Conservation (phyloP, 2,329 filamentous ascomycete genomes). For the Dactylellina sp. region DNA sequence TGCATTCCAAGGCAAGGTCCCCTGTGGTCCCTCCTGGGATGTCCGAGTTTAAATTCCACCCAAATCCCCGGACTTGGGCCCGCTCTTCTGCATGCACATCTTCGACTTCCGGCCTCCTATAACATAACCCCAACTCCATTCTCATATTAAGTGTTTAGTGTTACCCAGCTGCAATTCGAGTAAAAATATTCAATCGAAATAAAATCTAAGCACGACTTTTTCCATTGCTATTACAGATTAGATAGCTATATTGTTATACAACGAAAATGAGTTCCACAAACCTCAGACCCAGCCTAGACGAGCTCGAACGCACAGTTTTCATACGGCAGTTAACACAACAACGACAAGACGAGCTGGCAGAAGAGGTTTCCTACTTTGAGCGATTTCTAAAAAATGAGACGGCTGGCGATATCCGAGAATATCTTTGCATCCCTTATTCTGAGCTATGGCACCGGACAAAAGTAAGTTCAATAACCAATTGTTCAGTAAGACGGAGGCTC, state of each 20-base stretch:
- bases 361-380: slow-evolving; percentile 53
- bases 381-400: slow-evolving; percentile 54
- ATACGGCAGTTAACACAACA: slow-evolving; percentile 31
- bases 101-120: slow-evolving; percentile 9
- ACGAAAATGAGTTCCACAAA: slow-evolving; percentile 37
- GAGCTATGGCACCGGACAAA: slow-evolving; percentile 53
- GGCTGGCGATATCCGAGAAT: slow-evolving; percentile 47
- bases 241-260: not conserved
- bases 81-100: slow-evolving; percentile 21
- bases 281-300: slow-evolving; percentile 37
- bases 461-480: slow-evolving; percentile 19
- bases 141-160: slow-evolving; percentile 16
- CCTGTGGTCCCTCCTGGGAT: slow-evolving; percentile 35
- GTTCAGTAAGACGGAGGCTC: not conserved
- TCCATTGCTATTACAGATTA: too few species aligned
- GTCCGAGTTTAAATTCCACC: slow-evolving; percentile 52
- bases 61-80: slow-evolving; percentile 47
- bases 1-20: slow-evolving; percentile 36
- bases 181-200: slow-evolving; percentile 1
- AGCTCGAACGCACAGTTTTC: slow-evolving; percentile 47
- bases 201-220: slow-evolving; percentile 1
- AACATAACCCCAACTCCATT: slow-evolving; percentile 1
- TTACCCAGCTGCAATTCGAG: slow-evolving; percentile 19
- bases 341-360: slow-evolving; percentile 40
- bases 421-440: slow-evolving; percentile 42